Evolutionary conservation across 2,329 filamentous ascomycete genomes (phyloP), one percentile per base, ranked within the genome.

Genomic region (Colletotrichum godetiae): DNA sequence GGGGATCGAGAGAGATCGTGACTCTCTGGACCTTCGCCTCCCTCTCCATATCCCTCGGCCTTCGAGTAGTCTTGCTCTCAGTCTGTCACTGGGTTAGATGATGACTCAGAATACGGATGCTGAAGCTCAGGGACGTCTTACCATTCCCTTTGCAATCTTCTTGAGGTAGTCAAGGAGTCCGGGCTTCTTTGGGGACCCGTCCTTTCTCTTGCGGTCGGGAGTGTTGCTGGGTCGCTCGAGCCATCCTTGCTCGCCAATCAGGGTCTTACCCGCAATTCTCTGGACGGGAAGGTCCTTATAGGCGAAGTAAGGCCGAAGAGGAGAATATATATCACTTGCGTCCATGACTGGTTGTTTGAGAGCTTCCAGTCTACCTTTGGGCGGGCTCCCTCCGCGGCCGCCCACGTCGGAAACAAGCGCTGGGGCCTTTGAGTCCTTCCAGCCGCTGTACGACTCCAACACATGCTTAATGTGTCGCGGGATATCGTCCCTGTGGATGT

Each of bases 241-340:
- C 89, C 89, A 91, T 27, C 89, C 89, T 60, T 88, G 85, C 3
- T 87, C 80, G 3, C 89, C 89, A 70, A 91, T 86, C 78, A 91
- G 79, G 3, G 81, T 85, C 82, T 91, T 91, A 49, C 82, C 82
- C 0, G 84, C 84, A 61, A 80, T 85, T 74, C 83, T 86, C 53
- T 77, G 75, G 5, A 77, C 77, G 2, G 85, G 83, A 13, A 82
- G 81, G 12, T 80, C 82, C n/a, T 81, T 75, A 3, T 80, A 83
- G 35, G 82, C 80, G 65, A 87, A 84, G 62, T 86, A 85, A 0
- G 85, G 79, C 6, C 82, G 81, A 2, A 88, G 78, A 1, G 85
- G 86, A 3, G 85, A 87, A 72, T 84, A 88, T 0, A 78, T 74
- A 29, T 79, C 78, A 24, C 76, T 80, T 15, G 76, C 68, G 46